Percentiles rank a stretch among this genome's conserved stretches.
Conservation (phyloP, 306 rosid species). For the Sindora glabra region DNA sequence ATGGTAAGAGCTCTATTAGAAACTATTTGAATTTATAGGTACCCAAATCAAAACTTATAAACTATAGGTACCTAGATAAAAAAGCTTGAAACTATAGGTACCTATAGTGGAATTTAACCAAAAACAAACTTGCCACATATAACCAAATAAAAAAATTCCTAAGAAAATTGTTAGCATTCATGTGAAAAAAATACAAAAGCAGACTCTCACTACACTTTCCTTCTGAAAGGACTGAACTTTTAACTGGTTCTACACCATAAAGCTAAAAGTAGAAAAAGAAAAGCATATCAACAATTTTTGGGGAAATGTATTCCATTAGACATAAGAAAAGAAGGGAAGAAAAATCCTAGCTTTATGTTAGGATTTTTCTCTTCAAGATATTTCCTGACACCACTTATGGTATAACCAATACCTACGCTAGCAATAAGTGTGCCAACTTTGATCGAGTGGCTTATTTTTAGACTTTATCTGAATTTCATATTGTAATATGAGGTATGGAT, state of each 20-base stretch:
- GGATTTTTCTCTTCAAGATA: constrained; percentile 73
- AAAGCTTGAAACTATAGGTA: too few species aligned
- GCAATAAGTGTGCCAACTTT: constrained; percentile 60
- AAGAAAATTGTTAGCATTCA: too few species aligned
- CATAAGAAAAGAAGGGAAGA: not conserved
- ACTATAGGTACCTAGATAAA: too few species aligned
- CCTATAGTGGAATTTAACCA: too few species aligned
- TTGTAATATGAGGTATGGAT: too few species aligned
- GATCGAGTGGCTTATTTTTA: too few species aligned
- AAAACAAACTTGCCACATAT: not conserved
- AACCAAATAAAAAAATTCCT: too few species aligned
- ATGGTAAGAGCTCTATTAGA: too few species aligned
- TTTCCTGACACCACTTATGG: constrained; percentile 77
- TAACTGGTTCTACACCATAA: constrained; percentile 70
- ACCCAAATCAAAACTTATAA: too few species aligned
- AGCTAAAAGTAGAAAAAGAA: constrained; percentile 33
- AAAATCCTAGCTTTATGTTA: constrained; percentile 44
- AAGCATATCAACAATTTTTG: not conserved
- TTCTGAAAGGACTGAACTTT: constrained; percentile 74
- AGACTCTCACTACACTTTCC: constrained; percentile 33
- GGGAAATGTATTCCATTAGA: not conserved
- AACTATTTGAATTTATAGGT: too few species aligned
- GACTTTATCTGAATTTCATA: too few species aligned
- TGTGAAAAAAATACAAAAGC: not conserved
- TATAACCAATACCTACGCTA: constrained; percentile 80